Conservation (phyloP, 305 asterid genomes). For the Fraxinus paxiana region DNA sequence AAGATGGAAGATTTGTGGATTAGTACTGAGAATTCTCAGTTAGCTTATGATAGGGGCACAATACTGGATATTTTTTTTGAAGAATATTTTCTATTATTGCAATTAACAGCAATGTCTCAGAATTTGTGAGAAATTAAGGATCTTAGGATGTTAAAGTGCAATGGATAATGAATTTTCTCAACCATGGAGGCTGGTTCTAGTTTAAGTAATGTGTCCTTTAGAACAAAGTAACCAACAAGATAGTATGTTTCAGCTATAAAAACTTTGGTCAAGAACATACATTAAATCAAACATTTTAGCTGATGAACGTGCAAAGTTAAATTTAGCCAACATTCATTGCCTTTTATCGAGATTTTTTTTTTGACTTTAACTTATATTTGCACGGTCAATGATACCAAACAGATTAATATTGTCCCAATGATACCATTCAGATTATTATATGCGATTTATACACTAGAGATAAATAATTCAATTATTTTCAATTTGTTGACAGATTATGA, state of each 20-base stretch:
- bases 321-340: background rate
- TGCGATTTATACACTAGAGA: too few relatives aligned
- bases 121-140: background rate
- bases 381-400: background rate
- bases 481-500: too few relatives aligned
- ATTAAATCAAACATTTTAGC: background rate
- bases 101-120: background rate
- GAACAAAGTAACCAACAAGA: background rate
- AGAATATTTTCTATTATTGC: background rate
- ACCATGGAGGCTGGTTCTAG: background rate
- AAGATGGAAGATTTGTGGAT: background rate
- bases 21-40: background rate
- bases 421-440: too few relatives aligned
- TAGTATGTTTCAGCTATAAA: background rate
- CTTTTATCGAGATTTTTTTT: background rate
- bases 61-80: background rate
- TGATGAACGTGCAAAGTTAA: background rate
- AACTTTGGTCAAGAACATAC: background rate
- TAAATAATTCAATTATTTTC: too few relatives aligned
- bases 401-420: background rate
- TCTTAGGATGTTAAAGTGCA: background rate
- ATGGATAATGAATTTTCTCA: background rate
- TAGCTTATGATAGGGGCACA: background rate
- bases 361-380: background rate
- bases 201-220: background rate